A percentile compares a stretch with the other conserved stretches of the same genome.
These are phyloP conservation scores for Oenanthe sinensis DNA, from an alignment of 129 eudicot species.

Conservation along the genomic window DNA sequence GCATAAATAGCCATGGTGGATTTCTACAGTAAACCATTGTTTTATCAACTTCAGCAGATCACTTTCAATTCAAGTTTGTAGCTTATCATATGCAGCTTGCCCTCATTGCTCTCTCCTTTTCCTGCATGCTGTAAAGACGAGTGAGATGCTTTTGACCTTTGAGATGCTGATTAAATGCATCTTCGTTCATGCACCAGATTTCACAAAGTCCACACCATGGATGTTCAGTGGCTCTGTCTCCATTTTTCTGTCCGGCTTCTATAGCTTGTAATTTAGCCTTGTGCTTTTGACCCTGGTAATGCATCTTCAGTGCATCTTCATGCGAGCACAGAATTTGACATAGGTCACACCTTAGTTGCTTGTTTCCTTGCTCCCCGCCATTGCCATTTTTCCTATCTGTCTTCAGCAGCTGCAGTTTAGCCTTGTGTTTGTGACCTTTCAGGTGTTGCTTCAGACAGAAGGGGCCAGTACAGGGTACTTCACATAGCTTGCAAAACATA, in stretches of 20 bases:
- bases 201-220: slow-evolving; percentile 25
- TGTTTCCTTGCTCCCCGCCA: neutral
- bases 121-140: neutral
- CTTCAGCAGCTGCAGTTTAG: slow-evolving; percentile 12
- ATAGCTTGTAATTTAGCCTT: slow-evolving; percentile 8
- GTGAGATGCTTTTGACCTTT: slow-evolving; percentile 19
- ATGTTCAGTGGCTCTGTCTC: slow-evolving; percentile 3
- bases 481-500: slow-evolving; percentile 12
- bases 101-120: neutral
- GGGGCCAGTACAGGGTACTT: neutral
- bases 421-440: slow-evolving; percentile 26
- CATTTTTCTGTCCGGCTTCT: slow-evolving; percentile 3
- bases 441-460: slow-evolving; percentile 8
- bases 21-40: neutral
- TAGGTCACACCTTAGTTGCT: slow-evolving; percentile 16
- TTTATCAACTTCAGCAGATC: neutral
- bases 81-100: neutral
- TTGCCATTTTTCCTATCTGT: neutral
- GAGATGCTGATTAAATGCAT: slow-evolving; percentile 17
- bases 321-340: slow-evolving; percentile 29
- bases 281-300: slow-evolving; percentile 26
- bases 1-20: neutral
- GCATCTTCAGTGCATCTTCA: slow-evolving; percentile 18
- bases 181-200: slow-evolving; percentile 27
- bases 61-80: neutral